phyloP scores from a whole-genome alignment of 2,329 filamentous ascomycete genomes.

The Aspergillus versicolor region DNA sequence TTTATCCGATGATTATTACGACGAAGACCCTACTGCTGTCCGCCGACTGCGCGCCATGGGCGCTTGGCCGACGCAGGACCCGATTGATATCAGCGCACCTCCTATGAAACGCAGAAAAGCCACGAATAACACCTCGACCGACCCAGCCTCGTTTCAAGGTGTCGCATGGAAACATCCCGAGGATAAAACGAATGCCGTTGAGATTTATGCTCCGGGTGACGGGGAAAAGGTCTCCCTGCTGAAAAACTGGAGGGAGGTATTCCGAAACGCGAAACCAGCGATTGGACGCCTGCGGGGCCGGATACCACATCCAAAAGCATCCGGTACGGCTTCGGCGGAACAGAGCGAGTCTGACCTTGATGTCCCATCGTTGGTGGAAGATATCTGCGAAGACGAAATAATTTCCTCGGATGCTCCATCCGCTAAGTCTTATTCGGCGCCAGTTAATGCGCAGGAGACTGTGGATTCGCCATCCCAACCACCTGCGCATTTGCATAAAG shows the following conservation, averaged over 20 bases:
- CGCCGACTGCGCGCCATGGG: constrained; percentile 21
- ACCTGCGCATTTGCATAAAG: neutral
- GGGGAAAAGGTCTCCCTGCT: constrained; percentile 45
- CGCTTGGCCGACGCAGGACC: constrained; percentile 1
- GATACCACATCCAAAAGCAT: constrained; percentile 3
- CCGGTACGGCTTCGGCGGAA: neutral
- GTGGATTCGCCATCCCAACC: neutral
- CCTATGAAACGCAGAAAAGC: constrained; percentile 11
- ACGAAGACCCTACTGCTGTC: constrained; percentile 41
- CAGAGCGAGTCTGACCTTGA: constrained; percentile 1
- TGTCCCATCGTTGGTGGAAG: neutral
- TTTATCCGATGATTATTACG: constrained; percentile 46
- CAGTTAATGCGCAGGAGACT: neutral
- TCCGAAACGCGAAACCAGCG: constrained; percentile 36
- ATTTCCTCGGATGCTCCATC: neutral
- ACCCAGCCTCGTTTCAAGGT: constrained; percentile 36
- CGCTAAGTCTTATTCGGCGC: neutral
- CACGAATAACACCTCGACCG: constrained; percentile 13
- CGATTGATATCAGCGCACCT: neutral
- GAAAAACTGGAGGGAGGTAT: constrained; percentile 48
- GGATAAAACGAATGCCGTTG: constrained; percentile 24
- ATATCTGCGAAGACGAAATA: constrained; percentile 1
- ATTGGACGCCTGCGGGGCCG: constrained; percentile 24
- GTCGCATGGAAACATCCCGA: constrained; percentile 40
- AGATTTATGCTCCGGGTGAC: constrained; percentile 39